These are phyloP conservation scores for Rosa rugosa DNA, from an alignment of 306 rosid genomes.

Conservation along the genomic window DNA sequence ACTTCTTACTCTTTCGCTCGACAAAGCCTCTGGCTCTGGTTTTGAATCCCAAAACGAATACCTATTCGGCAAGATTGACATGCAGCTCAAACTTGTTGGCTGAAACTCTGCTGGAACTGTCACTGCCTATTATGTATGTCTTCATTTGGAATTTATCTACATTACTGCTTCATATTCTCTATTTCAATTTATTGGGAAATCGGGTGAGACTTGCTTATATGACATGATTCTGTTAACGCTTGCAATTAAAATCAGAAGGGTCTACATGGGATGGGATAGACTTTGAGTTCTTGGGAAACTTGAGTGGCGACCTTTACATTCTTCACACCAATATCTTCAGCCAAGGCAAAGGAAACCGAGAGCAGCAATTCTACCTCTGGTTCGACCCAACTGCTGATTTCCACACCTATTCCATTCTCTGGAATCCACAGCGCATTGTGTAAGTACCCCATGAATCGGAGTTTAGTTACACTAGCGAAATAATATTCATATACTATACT, in stretches of 20 bases:
- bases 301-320: slow-evolving; percentile 71
- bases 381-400: slow-evolving; percentile 67
- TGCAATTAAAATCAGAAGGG: slow-evolving; percentile 60
- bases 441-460: slow-evolving; percentile 18
- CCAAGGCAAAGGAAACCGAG: slow-evolving; percentile 66
- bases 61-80: slow-evolving; percentile 38
- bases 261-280: slow-evolving; percentile 77
- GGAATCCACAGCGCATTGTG: slow-evolving; percentile 67
- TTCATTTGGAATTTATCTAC: not conserved
- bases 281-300: slow-evolving; percentile 68
- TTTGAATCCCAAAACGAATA: slow-evolving; percentile 45
- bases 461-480: too few species aligned
- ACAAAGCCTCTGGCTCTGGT: slow-evolving; percentile 48
- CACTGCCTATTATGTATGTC: slow-evolving; percentile 44
- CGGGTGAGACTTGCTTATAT: not conserved
- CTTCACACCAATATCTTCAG: slow-evolving; percentile 69
- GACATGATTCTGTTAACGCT: not conserved
- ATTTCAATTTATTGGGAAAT: too few species aligned
- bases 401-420: slow-evolving; percentile 64
- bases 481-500: too few species aligned
- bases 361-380: slow-evolving; percentile 71
- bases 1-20: slow-evolving; percentile 42
- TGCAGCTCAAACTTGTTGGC: slow-evolving; percentile 45
- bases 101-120: slow-evolving; percentile 58
- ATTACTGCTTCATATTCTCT: too few species aligned